Percentiles rank a stretch among this genome's conserved stretches.
phyloP scores from a whole-genome alignment of 108 stramenopile genomes.

The Tribonema minus region DNA sequence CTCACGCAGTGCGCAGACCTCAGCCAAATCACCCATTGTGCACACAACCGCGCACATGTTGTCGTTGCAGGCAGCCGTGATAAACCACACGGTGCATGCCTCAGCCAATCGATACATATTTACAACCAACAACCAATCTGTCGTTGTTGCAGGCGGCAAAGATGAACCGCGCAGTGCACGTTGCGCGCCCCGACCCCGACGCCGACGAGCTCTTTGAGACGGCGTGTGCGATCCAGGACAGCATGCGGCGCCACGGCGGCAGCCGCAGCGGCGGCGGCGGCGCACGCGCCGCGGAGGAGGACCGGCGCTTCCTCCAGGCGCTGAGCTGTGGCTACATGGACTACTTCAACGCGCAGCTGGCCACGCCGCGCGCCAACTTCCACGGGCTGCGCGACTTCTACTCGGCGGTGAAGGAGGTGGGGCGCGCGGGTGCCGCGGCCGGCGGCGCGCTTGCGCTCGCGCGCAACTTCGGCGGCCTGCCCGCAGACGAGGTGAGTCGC shows the following conservation, averaged over 20 bases:
- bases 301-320: background rate
- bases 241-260: background rate
- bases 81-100: no score
- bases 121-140: no score
- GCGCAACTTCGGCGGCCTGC: no score
- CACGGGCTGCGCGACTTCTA: slow-evolving; percentile 31
- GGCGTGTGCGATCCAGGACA: slow-evolving; percentile 9
- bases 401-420: slow-evolving; percentile 1
- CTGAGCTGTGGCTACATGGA: slow-evolving; percentile 1
- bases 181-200: slow-evolving; percentile 5
- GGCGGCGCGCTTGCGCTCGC: no score
- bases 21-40: no score
- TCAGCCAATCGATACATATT: no score
- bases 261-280: background rate
- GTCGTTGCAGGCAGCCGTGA: no score
- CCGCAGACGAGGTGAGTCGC: no score
- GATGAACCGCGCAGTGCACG: slow-evolving; percentile 34
- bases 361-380: slow-evolving; percentile 15
- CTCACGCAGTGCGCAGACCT: no score
- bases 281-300: background rate
- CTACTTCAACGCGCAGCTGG: background rate
- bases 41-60: no score
- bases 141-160: no score
- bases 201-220: slow-evolving; percentile 5
- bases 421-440: no score